Evolutionary conservation across 2,329 filamentous ascomycete genomes (phyloP).

Genomic region (Ustulina deusta): DNA sequence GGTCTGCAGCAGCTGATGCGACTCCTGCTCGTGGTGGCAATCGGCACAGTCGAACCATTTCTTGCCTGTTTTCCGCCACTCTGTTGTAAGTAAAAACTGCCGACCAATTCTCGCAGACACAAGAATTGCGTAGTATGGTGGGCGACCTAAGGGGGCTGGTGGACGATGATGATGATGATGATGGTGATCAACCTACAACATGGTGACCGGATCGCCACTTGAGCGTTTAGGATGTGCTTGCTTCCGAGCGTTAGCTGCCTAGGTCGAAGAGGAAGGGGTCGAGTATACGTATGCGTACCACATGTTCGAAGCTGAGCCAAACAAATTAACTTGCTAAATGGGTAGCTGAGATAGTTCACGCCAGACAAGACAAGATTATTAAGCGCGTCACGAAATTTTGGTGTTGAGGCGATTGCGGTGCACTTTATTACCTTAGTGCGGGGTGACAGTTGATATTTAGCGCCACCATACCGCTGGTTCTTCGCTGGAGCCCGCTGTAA

Average conservation of each 20-base stretch:
- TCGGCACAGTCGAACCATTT: slow-evolving; percentile 99
- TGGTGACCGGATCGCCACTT: slow-evolving; percentile 93
- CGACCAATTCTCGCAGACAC: neutral
- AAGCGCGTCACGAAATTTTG: slow-evolving; percentile 39
- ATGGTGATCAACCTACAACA: slow-evolving; percentile 76
- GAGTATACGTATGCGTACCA: slow-evolving; percentile 30
- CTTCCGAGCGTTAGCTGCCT: slow-evolving; percentile 52
- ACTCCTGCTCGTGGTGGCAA: slow-evolving; percentile 86
- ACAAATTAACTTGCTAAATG: neutral
- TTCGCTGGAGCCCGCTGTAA: slow-evolving; percentile 2
- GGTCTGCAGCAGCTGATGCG: slow-evolving; percentile 79
- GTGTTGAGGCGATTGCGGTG: neutral
- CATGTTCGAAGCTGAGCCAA: slow-evolving; percentile 26
- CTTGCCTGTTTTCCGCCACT: slow-evolving; percentile 66
- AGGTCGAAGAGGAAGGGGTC: neutral
- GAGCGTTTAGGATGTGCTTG: slow-evolving; percentile 98
- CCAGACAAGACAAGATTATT: slow-evolving; percentile 10
- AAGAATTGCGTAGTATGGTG: neutral
- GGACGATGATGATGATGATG: neutral
- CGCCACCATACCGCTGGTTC: slow-evolving; percentile 16
- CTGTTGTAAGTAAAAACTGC: slow-evolving; percentile 22
- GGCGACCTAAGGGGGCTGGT: neutral
- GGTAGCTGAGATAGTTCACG: neutral
- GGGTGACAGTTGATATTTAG: slow-evolving; percentile 22
- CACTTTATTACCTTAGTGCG: slow-evolving; percentile 21